Evolutionary conservation across 306 rosid species (phyloP).

Genomic region (Quercus wislizeni): DNA sequence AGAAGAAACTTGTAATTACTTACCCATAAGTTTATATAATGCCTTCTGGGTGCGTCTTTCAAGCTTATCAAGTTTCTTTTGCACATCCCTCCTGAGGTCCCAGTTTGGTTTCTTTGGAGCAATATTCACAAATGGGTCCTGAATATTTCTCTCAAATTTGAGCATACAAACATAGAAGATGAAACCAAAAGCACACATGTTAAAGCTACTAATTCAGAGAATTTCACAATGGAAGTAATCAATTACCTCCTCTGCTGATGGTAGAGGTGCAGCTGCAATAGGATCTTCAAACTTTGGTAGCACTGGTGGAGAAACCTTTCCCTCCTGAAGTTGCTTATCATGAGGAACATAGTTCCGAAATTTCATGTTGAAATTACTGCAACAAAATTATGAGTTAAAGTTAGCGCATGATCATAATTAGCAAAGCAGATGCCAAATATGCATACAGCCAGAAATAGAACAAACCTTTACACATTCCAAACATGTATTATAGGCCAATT

Average conservation of each 20-base stretch:
- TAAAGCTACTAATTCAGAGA: not conserved
- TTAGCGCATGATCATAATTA: not conserved
- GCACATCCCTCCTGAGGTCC: slow-evolving; percentile 93
- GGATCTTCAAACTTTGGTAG: slow-evolving; percentile 94
- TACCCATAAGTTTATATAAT: slow-evolving; percentile 75
- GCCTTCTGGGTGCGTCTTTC: slow-evolving; percentile 89
- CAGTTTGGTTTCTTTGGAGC: slow-evolving; percentile 99
- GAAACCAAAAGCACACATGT: not conserved
- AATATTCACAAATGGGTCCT: slow-evolving; percentile 93
- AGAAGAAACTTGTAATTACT: slow-evolving; percentile 6
- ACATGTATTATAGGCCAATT: not conserved
- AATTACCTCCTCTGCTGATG: slow-evolving; percentile 47
- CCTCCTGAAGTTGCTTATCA: slow-evolving; percentile 80
- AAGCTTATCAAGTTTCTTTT: slow-evolving; percentile 95
- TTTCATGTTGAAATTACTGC: slow-evolving; percentile 64
- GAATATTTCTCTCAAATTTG: slow-evolving; percentile 10
- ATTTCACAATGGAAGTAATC: not conserved
- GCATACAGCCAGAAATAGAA: not conserved
- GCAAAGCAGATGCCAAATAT: not conserved
- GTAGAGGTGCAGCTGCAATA: slow-evolving; percentile 53
- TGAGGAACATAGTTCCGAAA: slow-evolving; percentile 96
- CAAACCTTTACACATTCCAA: not conserved
- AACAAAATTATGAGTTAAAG: slow-evolving; percentile 1
- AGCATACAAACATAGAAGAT: not conserved
- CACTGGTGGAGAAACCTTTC: slow-evolving; percentile 75